These are phyloP conservation scores for Penicillium pancosmium DNA, from an alignment of 495 filamentous ascomycete genomes.

Conservation along the genomic window DNA sequence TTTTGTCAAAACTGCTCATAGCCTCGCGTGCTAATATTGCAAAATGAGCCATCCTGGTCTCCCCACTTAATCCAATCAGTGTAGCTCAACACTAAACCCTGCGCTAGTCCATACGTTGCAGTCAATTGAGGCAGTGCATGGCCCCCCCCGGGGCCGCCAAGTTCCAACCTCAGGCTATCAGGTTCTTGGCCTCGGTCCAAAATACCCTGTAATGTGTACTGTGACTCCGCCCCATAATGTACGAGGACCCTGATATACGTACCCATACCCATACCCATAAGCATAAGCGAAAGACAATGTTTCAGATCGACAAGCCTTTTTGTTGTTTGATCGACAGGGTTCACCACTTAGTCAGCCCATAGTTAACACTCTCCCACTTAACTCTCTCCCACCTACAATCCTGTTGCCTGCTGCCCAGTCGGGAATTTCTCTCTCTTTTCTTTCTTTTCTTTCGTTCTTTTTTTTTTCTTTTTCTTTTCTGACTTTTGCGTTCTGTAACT, in stretches of 20 bases:
- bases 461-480: not conserved
- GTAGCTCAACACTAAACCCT: not conserved
- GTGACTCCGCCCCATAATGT: too few species aligned
- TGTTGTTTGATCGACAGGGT: slow-evolving; percentile 37
- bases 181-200: not conserved
- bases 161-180: not conserved
- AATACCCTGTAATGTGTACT: too few species aligned
- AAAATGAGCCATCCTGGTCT: not conserved
- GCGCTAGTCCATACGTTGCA: not conserved
- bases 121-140: slow-evolving; percentile 19
- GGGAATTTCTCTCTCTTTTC: not conserved
- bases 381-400: not conserved
- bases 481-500: not conserved
- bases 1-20: too few species aligned
- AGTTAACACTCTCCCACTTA: not conserved
- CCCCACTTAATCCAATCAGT: not conserved
- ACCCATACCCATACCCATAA: too few species aligned
- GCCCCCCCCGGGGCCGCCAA: not conserved
- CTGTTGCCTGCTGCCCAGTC: slow-evolving; percentile 4
- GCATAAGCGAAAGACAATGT: slow-evolving; percentile 19
- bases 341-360: slow-evolving; percentile 20
- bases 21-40: too few species aligned
- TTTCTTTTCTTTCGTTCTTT: not conserved
- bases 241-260: too few species aligned
- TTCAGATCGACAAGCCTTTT: slow-evolving; percentile 28